Evolutionary conservation across 2,329 filamentous ascomycete genomes (phyloP), one percentile per base, ranked within the genome.

Genomic region (Aureobasidium melanogenum): DNA sequence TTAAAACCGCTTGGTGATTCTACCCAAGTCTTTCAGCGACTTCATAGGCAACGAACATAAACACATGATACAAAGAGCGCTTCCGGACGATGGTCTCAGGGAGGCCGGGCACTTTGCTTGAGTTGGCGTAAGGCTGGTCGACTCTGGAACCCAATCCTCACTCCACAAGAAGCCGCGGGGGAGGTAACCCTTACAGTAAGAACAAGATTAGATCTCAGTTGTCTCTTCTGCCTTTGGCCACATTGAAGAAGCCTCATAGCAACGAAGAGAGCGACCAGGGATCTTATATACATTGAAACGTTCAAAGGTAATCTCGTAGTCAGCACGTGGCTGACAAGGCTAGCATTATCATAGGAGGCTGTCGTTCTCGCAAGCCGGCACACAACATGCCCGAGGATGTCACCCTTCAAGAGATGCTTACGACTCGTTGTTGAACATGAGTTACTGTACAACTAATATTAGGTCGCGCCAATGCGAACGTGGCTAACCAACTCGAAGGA

Each of bases 371-470:
- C 54, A 38, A 41, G 30, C 41, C 47, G 54, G 32, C 47, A 38
- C 54, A 46, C 54, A 47, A 28, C 41, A 57, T 46, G 41, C 30
- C 28, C 24, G 41, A 30, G 54, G 15, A 57, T 41, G 54, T 36
- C 41, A 57, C 41, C 12, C 30, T 15, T 22, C 50, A 38, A 47
- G 41, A 19, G 15, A 43, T 38, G 54, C 39, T 46, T 57, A 57
- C 52, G 52, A 30, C 39, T 56, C 52, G 38, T 28, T 12, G 52
- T 56, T 56, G 52, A 56, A 56, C 52, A 56, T 34, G 38, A 15
- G 26, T 28, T 19, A 32, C 38, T 30, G 30, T 46, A 32, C 54
- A 15, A 41, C 54, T 57, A 47, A 57, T 57, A 57, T 57, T 57
- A 57, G 54, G 54, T 46, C 30, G 39, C 41, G 41, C 39, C 41